Evolutionary conservation across 306 rosid species (phyloP).

Genomic region (Cicer judaicum): DNA sequence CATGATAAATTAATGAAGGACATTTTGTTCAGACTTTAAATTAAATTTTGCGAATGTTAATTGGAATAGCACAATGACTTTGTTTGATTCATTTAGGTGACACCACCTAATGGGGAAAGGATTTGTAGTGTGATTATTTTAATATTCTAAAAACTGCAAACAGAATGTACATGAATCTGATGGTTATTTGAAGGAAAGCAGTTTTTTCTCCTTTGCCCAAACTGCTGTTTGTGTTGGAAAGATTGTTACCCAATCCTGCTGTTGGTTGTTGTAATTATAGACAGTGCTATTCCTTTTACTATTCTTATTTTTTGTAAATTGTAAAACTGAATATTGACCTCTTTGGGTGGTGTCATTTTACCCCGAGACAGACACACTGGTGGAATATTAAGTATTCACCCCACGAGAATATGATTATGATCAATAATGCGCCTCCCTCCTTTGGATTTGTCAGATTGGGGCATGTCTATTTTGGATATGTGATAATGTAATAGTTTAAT

Average conservation of each 20-base stretch:
- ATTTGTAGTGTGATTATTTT: not conserved
- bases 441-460: not conserved
- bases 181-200: not conserved
- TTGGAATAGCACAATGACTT: not conserved
- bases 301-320: conserved; percentile 5
- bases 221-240: not conserved
- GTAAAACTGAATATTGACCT: not conserved
- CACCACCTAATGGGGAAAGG: not conserved
- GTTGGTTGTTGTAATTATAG: not conserved
- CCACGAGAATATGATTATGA: not conserved
- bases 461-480: not conserved
- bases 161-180: not conserved
- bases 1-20: not conserved
- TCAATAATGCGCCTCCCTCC: not conserved
- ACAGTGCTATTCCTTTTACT: conserved; percentile 8
- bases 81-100: not conserved
- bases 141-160: not conserved
- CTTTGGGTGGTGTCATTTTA: not conserved
- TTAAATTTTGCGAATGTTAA: not conserved
- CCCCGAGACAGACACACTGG: not conserved
- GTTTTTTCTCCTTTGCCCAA: not conserved
- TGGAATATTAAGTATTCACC: not conserved
- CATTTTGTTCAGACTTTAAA: not conserved
- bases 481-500: not conserved
- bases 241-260: not conserved